Evolutionary conservation across 2,329 filamentous ascomycete genomes (phyloP), one percentile per base, ranked within the genome.

Genomic region (Hymenoscyphus fructigenus): DNA sequence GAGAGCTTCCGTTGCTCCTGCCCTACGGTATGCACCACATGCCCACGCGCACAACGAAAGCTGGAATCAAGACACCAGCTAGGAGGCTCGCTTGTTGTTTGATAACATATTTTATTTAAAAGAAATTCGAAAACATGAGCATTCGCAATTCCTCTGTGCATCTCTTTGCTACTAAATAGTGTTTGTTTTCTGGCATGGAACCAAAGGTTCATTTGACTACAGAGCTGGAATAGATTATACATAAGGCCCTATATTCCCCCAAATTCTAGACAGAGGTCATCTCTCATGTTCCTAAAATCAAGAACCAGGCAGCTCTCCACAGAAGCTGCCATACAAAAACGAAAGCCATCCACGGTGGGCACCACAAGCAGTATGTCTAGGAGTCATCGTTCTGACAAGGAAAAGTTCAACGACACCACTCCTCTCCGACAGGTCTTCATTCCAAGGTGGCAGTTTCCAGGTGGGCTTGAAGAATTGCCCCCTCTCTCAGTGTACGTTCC

Each of bases 371-470:
- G 44, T n/a, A 50, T 50, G 44, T 12, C 44, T 2, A 7, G 17
- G 20, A 50, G 44, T 50, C 44, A 50, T 50, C n/a, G 44, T 23
- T 23, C n/a, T 50, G 44, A 50, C 44, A 50, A 50, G 44, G 44
- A 50, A 50, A 50, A 50, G 44, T 50, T 50, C 44, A 17, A 50
- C 17, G 36, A 38, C 36, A 38, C 36, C 14, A 23, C 10, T 50
- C 7, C 44, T 23, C n/a, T 50, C 44, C 44, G 23, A n/a, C 44
- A 50, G 44, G 10, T 50, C 44, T 10, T 20, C 9, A 9, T 20
- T 9, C 44, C 5, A 9, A 50, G 10, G 9, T 50, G 17, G n/a
- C n/a, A 50, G 44, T 23, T 23, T 6, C n/a, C n/a, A 23, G n/a
- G 15, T 44, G 41, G 44, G 44, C 3, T 50, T 23, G 44, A 50